A percentile compares a stretch with the other conserved stretches of the same genome.
These are phyloP conservation scores for Protomyces arabidopsidicola DNA, from an alignment of 1,139 yeast genomes.

Conservation along the genomic window DNA sequence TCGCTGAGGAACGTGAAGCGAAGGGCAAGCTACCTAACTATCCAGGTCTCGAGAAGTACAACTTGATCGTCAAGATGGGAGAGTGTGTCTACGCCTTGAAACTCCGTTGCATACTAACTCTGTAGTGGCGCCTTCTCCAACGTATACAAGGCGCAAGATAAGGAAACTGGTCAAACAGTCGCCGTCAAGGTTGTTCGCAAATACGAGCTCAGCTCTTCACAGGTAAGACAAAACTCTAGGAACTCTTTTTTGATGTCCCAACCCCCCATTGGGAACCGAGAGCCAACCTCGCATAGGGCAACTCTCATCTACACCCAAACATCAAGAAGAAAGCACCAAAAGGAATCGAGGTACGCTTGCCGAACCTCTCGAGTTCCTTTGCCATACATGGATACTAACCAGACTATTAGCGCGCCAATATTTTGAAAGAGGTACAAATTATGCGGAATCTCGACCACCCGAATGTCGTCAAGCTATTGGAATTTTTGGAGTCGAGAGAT, in stretches of 20 bases:
- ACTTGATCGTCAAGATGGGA: slow-evolving; percentile 47
- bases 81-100: slow-evolving; percentile 35
- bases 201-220: slow-evolving; percentile 50
- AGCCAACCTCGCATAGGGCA: slow-evolving; percentile 27
- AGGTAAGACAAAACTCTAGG: slow-evolving; percentile 39
- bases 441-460: slow-evolving; percentile 71
- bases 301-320: slow-evolving; percentile 27
- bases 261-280: background rate
- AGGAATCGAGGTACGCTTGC: slow-evolving; percentile 37
- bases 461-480: slow-evolving; percentile 66
- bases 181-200: slow-evolving; percentile 85
- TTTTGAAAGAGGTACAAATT: slow-evolving; percentile 75
- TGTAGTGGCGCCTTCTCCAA: slow-evolving; percentile 83
- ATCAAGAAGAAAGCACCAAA: slow-evolving; percentile 37
- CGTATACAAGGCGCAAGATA: slow-evolving; percentile 68
- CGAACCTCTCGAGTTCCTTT: slow-evolving; percentile 6
- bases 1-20: slow-evolving; percentile 55
- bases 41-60: slow-evolving; percentile 47
- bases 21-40: slow-evolving; percentile 45
- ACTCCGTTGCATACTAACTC: background rate
- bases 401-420: slow-evolving; percentile 48
- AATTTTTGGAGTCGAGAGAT: slow-evolving; percentile 59
- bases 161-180: slow-evolving; percentile 49
- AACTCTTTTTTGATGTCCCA: slow-evolving; percentile 2
- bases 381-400: background rate